Conservation (phyloP, 345 rosid species). For the Erysimum cheiranthoides region DNA sequence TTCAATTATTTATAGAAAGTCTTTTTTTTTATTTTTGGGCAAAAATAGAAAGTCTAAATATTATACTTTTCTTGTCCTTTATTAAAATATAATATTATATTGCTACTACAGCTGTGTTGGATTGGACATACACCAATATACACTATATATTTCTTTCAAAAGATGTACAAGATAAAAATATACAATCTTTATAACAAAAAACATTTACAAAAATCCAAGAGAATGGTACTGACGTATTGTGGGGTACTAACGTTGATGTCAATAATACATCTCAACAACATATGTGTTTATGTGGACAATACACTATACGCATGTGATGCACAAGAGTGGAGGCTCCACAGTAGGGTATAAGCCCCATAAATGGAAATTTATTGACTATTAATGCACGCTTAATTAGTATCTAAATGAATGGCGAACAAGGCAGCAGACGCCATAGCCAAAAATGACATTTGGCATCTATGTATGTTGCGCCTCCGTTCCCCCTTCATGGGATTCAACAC, state of each 20-base stretch:
- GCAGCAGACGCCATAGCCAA: no score
- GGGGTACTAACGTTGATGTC: background rate
- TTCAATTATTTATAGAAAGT: conserved; percentile 34
- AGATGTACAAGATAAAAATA: no score
- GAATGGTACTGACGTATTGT: background rate
- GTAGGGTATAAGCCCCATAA: background rate
- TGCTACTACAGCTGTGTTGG: background rate
- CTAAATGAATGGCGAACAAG: no score
- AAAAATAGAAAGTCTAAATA: conserved; percentile 12
- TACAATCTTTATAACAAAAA: background rate
- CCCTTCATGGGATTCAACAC: no score
- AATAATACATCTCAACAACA: background rate
- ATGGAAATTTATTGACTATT: no score
- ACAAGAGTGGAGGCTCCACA: background rate
- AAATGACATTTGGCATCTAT: no score
- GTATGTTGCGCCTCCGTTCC: no score
- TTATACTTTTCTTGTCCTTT: background rate
- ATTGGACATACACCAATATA: background rate
- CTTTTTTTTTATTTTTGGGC: no score
- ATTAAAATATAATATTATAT: background rate
- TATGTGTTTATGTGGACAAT: background rate
- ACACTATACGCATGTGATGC: background rate
- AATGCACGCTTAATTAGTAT: no score
- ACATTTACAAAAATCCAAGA: background rate
- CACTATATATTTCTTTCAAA: no score